Conservation (phyloP, 768 basidiomycete genomes). For the Tephrocybe sp. region DNA sequence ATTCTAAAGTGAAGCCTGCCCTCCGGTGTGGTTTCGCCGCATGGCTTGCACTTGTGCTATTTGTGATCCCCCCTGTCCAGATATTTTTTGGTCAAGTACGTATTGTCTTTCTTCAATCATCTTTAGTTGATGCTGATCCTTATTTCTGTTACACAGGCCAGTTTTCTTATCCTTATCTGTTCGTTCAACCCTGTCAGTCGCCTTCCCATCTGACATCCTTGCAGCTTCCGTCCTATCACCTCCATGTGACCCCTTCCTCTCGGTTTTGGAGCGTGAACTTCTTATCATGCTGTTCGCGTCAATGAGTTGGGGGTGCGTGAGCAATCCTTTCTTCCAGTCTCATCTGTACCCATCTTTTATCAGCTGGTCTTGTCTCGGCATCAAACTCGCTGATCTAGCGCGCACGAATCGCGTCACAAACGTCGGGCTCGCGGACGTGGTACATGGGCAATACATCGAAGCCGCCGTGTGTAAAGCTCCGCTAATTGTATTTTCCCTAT, state of each 20-base stretch:
- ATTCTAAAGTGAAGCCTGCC: constrained; percentile 61
- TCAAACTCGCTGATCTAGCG: constrained; percentile 59
- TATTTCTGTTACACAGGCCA: constrained; percentile 40
- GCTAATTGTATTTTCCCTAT: background rate
- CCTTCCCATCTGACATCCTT: background rate
- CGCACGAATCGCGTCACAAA: constrained; percentile 41
- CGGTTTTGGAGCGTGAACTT: constrained; percentile 65
- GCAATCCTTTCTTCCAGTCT: constrained; percentile 21
- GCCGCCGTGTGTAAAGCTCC: constrained; percentile 28
- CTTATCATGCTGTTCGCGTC: constrained; percentile 50
- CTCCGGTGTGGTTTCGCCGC: constrained; percentile 62
- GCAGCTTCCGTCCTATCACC: constrained; percentile 66
- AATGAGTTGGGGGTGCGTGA: constrained; percentile 63
- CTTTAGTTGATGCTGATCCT: background rate
- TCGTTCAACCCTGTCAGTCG: background rate
- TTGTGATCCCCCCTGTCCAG: constrained; percentile 54
- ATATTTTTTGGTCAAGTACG: constrained; percentile 57
- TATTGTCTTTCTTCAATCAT: constrained; percentile 3
- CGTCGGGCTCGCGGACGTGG: constrained; percentile 37
- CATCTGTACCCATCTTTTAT: background rate
- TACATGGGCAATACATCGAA: constrained; percentile 61
- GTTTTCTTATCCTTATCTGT: constrained; percentile 68
- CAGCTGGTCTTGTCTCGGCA: constrained; percentile 69
- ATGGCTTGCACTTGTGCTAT: constrained; percentile 60
- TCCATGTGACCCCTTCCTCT: constrained; percentile 66